A percentile compares a stretch with the other conserved stretches of the same genome.
Conservation (phyloP, 495 filamentous ascomycete genomes). For the Talaromyces proteolyticus region DNA sequence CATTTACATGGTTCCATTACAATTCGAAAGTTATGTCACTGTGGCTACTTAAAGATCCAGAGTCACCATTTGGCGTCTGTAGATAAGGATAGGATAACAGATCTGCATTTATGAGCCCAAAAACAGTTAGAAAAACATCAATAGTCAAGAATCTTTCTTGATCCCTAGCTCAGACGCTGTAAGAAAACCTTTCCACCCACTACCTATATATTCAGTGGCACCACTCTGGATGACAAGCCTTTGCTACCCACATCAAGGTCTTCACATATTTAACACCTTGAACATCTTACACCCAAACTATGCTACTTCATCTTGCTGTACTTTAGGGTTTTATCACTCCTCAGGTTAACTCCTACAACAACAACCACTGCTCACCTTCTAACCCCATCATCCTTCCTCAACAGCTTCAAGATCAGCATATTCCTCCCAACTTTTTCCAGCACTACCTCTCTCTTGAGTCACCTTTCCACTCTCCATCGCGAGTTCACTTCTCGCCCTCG, state of each 20-base stretch:
- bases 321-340: constrained; percentile 43
- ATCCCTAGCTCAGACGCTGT: not conserved
- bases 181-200: constrained; percentile 7
- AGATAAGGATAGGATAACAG: not conserved
- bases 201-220: constrained; percentile 3
- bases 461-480: constrained; percentile 30
- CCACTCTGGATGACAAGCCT: constrained; percentile 5
- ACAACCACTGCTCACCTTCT: constrained; percentile 28
- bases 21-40: no score
- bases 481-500: constrained; percentile 32
- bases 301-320: constrained; percentile 38
- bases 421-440: constrained; percentile 26
- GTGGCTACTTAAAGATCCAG: not conserved
- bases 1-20: no score
- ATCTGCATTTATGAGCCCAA: not conserved
- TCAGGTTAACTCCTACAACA: constrained; percentile 15
- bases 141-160: no score
- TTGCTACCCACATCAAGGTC: constrained; percentile 2
- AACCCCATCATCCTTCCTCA: not conserved
- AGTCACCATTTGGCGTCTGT: not conserved
- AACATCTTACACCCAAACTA: constrained; percentile 29
- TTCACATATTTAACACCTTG: constrained; percentile 8
- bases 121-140: not conserved
- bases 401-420: constrained; percentile 39
- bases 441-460: constrained; percentile 26